A percentile compares a stretch with the other conserved stretches of the same genome.
Conservation (phyloP, 2,329 filamentous ascomycete species). For the Colletotrichum navitas region DNA sequence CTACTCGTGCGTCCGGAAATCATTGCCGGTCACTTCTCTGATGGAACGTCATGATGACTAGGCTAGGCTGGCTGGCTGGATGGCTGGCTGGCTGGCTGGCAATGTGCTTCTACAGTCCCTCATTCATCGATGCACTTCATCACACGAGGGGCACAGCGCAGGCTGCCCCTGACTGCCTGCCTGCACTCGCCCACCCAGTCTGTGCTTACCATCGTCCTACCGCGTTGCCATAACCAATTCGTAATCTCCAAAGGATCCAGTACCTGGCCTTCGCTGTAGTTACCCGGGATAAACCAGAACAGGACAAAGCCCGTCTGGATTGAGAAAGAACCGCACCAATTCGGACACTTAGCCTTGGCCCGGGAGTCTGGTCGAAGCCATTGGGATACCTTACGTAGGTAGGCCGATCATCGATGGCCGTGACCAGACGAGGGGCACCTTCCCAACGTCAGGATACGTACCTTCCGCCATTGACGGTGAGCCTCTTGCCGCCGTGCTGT, state of each 20-base stretch:
- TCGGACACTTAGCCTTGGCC: not conserved
- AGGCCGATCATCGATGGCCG: not conserved
- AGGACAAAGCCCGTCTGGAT: not conserved
- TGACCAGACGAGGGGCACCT: not conserved
- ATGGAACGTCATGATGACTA: conserved; percentile 8
- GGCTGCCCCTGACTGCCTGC: conserved; percentile 3
- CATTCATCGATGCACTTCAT: conserved; percentile 15
- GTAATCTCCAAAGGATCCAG: not conserved
- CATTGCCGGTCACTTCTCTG: conserved; percentile 11
- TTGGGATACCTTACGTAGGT: not conserved
- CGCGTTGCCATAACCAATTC: not conserved
- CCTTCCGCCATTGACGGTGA: not conserved
- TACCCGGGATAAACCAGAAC: not conserved
- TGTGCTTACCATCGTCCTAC: not conserved
- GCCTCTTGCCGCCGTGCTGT: not conserved
- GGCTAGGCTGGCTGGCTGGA: conserved; percentile 20
- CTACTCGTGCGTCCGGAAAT: conserved; percentile 26
- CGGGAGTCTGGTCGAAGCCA: not conserved
- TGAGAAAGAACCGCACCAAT: not conserved
- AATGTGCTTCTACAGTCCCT: conserved; percentile 8
- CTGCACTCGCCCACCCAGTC: not conserved
- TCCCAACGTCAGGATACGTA: conserved; percentile 1
- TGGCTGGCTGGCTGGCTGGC: no score
- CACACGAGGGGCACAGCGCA: conserved; percentile 30
- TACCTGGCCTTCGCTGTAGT: not conserved